Base-by-base conservation (phyloP, 306 rosid genomes). In the Vigna unguiculata region DNA sequence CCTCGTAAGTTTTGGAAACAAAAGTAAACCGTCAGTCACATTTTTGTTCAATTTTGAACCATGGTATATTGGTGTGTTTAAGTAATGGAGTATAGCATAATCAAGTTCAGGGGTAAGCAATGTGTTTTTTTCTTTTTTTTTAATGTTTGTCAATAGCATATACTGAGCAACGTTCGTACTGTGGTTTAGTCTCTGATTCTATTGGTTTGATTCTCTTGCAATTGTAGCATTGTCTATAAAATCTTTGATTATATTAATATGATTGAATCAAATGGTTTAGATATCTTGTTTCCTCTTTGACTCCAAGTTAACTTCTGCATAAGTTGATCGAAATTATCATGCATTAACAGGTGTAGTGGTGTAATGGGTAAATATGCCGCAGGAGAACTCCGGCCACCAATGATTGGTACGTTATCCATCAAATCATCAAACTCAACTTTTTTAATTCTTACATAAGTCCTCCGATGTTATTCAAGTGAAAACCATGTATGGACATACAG, bases 361-460 rank as follows among this genome's bases (percentile, higher is more conserved):
- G 96, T 92, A 74, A 88, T 92, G 97, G 97, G 97, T 63, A 92
- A 90, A 86, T 92, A 92, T 85, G 89, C 91, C 80, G 90, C 93
- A 25, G 97, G 96, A 83, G 97, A 92, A 83, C 96, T 92, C 69
- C 90, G 85, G 96, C 97, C 97, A 9, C 97, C 92, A 41, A 86
- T 73, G 36, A 86, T 87, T 83, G 93, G 97, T 92, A 69, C 45
- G 89, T 81, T 73, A 72, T 38, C 14, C 11, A 13, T 22, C 22
- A 14, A 21, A 67, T 67, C 14, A 22, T 67, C 55, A 6, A 45
- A 67, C 14, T 43, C 20, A 28, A 0, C 3, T 6, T 43, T 78
- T n/a, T 1, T 22, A 15, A 49, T 70, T 58, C 34, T 9, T 5
- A 16, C 70, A 7, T 9, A 40, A 21, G 13, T 72, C 60, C 45